Base-by-base conservation (phyloP, 2,329 filamentous ascomycete species). In the Dissoconium aciculare region DNA sequence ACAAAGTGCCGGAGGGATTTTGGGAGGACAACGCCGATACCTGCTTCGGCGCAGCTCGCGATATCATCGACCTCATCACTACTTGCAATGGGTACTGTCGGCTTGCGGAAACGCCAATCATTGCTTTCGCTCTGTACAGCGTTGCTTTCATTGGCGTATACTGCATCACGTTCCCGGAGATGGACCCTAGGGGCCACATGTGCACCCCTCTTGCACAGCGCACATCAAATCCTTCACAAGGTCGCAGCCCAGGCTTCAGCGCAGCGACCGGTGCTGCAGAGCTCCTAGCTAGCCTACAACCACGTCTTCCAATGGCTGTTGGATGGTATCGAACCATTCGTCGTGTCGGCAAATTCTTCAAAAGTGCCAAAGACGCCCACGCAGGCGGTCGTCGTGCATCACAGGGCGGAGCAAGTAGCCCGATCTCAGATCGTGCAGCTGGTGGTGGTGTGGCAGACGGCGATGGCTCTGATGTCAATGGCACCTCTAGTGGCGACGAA, bases 81-180 rank as follows among this genome's bases (percentile, higher is more conserved):
- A 69, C 72, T 3, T 75, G 71, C 44, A 63, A 71, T 34, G 58
- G 69, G 32, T 66, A 63, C 50, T 64, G 69, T 32, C 69, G 68
- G 33, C 56, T 79, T 2, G 70, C 74, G 1, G 69, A 80, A 50
- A 81, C 77, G 1, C 73, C 75, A 0, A 64, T 79, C 17, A 66
- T 75, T 3, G 64, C 71, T 3, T 81, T 78, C 45, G 68, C 74
- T 2, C 62, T 77, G 23, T 82, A 74, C 61, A 69, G 67, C 8
- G 73, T 75, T 1, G 67, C 69, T 0, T 76, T 78, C 43, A 63
- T 71, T 11, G 59, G 72, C 17, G 61, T 78, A 2, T 82, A 81
- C 47, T 70, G 69, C 8, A 60, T 64, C 26, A 69, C 74, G 44
- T 82, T 81, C 34, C 72, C 73, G 0, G 65, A 69, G 34, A 79